These are phyloP conservation scores for Schizonepeta tenuifolia DNA, from an alignment of 257 asterid species.

Conservation along the genomic window DNA sequence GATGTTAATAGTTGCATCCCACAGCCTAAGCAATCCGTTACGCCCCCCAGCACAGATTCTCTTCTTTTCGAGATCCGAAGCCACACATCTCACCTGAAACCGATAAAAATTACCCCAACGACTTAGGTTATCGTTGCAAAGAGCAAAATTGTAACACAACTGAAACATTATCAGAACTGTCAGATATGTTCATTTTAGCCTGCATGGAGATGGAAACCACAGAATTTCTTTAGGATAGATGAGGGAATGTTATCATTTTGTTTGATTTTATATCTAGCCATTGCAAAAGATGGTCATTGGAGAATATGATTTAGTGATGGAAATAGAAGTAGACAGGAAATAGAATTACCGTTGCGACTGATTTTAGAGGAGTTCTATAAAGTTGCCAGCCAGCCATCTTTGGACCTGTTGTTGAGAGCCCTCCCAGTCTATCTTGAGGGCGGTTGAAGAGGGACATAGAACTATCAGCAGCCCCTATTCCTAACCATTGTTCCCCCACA, in stretches of 20 bases:
- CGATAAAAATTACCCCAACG: background rate
- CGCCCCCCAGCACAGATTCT: constrained; percentile 92
- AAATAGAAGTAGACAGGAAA: background rate
- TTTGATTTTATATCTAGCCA: background rate
- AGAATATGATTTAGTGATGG: background rate
- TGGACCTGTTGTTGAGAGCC: constrained; percentile 67
- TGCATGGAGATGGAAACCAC: background rate
- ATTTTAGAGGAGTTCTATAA: constrained; percentile 85
- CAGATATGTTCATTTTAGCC: background rate
- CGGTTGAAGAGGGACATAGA: constrained; percentile 98
- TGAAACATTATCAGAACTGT: background rate
- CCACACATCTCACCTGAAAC: constrained; percentile 82
- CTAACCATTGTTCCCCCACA: constrained; percentile 96
- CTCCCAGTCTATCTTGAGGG: constrained; percentile 92
- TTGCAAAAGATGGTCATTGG: background rate
- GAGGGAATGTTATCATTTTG: background rate
- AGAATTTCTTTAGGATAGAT: too few species aligned
- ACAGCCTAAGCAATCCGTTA: constrained; percentile 87
- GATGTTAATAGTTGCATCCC: constrained; percentile 98
- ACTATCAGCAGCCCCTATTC: constrained; percentile 96
- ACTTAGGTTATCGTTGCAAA: too few species aligned
- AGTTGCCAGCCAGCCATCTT: constrained; percentile 98
- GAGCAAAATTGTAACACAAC: too few species aligned
- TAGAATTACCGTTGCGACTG: constrained; percentile 77
- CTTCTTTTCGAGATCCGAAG: constrained; percentile 94